These are phyloP conservation scores for Xanthoceras sorbifolium DNA, from an alignment of 345 rosid species.

Conservation along the genomic window DNA sequence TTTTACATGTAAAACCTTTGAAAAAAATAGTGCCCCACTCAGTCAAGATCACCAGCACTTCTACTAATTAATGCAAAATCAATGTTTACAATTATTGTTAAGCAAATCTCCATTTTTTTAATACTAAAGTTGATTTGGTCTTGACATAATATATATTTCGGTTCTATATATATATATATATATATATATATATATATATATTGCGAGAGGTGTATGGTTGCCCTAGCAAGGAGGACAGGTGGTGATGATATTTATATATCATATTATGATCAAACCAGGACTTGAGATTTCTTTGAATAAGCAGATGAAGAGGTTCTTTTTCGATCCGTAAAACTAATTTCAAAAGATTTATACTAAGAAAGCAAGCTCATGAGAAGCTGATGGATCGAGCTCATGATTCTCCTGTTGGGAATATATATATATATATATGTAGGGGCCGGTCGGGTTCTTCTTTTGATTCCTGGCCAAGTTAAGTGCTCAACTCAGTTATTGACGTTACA, in stretches of 20 bases:
- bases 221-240: not conserved
- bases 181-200: too few relatives aligned
- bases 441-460: conserved; percentile 3
- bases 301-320: too few relatives aligned
- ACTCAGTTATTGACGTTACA: not conserved
- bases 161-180: not conserved
- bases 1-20: conserved; percentile 34
- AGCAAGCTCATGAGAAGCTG: too few relatives aligned
- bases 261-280: not conserved
- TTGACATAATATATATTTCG: not conserved
- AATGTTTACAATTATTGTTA: conserved; percentile 13
- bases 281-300: too few relatives aligned
- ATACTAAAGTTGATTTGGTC: conserved; percentile 4
- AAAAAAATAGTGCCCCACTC: conserved; percentile 34
- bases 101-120: conserved; percentile 2
- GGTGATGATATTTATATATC: not conserved
- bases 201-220: not conserved
- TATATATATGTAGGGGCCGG: not conserved
- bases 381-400: too few relatives aligned
- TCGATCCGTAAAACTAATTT: too few relatives aligned
- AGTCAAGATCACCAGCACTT: conserved; percentile 30
- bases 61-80: conserved; percentile 23
- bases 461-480: conserved; percentile 14
- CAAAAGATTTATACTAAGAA: too few relatives aligned
- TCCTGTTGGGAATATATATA: too few relatives aligned